Evolutionary conservation across 73 alveolate genomes (phyloP), one percentile per base, ranked within the genome.

Genomic region (Diophrys appendiculata): DNA sequence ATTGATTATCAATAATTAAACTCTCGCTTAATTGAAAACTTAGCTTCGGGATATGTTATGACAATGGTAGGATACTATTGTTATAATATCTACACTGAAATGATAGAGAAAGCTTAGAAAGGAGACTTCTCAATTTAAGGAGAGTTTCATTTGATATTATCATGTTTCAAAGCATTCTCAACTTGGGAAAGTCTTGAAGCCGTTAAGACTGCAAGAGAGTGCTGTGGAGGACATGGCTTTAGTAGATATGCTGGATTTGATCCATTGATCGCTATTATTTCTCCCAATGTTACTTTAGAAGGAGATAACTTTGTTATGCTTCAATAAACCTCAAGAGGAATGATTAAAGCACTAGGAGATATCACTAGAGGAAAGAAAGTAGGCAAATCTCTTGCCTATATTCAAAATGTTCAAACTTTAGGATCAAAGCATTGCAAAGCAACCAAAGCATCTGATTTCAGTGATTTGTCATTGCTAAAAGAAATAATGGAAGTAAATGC

Each of bases 171-270:
- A 54, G 79, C 80, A 1, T 32, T 14, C 75, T 69, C 18, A 2
- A 68, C 79, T 68, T 80, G 77, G 26, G 72, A 24, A 13, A 43
- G 72, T 35, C 76, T 77, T 3, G 76, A 64, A 8, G 43, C 52
- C 2, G 29, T 53, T 64, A 65, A 82, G 68, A 73, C 83, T 64
- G 60, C 83, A 24, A 84, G 97, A 84, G 78, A 88, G 64, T 30
- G 76, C 3, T 88, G 95, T 76, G 97, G 97, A 52, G 97, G 93
- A n/a, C 95, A 91, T 56, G 98, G 98, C 23, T 89, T 80, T 84
- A 54, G 82, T 2, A 85, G 76, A 65, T 89, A 80, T 77, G 85
- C 98, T 8, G 95, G 94, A 26, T 72, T 92, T 18, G 89, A 88
- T 23, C 13, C 34, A 0, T 60, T 75, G 14, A 34, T 76, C 56